These are phyloP conservation scores for Saitozyma sp. DNA, from an alignment of 768 basidiomycete species.

Conservation along the genomic window DNA sequence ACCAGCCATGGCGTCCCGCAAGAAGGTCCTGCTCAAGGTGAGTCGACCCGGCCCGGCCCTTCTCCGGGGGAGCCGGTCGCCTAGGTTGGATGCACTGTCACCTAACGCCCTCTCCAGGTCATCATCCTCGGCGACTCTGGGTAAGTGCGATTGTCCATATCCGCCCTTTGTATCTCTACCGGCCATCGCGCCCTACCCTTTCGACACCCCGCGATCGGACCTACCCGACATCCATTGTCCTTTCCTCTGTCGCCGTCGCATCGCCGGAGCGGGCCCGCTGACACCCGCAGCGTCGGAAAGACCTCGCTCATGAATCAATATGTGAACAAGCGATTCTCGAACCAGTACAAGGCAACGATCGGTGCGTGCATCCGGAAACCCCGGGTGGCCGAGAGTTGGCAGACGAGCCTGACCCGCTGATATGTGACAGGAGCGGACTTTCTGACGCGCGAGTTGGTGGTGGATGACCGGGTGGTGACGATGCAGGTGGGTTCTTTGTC, in stretches of 20 bases:
- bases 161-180: conserved; percentile 9
- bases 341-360: conserved; percentile 96
- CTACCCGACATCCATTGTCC: too few relatives aligned
- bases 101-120: conserved; percentile 62
- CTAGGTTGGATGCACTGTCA: neutral
- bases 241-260: neutral
- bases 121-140: conserved; percentile 89
- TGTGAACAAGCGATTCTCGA: conserved; percentile 99
- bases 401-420: neutral
- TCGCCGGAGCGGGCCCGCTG: neutral
- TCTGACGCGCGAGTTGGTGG: conserved; percentile 97
- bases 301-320: conserved; percentile 99
- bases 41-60: conserved; percentile 7
- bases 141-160: conserved; percentile 23
- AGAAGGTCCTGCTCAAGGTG: conserved; percentile 58
- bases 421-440: conserved; percentile 48
- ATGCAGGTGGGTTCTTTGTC: conserved; percentile 74
- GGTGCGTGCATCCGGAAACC: conserved; percentile 26
- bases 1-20: conserved; percentile 58
- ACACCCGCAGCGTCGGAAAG: conserved; percentile 78
- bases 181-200: neutral
- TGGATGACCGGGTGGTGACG: conserved; percentile 94
- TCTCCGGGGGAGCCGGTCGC: too few relatives aligned
- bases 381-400: neutral
- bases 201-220: neutral